Evolutionary conservation across 1,139 yeast genomes (phyloP).

Genomic region (Suhomyces chickasaworum): DNA sequence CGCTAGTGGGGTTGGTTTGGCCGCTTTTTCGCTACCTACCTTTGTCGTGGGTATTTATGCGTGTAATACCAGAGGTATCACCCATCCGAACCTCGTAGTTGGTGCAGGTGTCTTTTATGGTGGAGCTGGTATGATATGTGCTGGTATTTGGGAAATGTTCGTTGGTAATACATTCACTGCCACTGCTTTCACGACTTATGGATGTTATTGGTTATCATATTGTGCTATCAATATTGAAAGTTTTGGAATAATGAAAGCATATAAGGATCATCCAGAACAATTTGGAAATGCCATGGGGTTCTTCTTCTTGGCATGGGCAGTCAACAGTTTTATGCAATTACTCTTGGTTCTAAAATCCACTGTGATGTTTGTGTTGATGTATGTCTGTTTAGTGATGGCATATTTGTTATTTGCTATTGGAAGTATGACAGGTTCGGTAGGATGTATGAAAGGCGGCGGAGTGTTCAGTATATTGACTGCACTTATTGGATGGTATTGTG

Average conservation of each 20-base stretch:
- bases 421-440: constrained; percentile 39
- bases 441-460: constrained; percentile 27
- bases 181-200: constrained; percentile 36
- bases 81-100: constrained; percentile 49
- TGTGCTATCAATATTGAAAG: constrained; percentile 31
- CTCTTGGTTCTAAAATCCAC: constrained; percentile 48
- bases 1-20: neutral
- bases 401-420: neutral
- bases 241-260: constrained; percentile 34
- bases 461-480: constrained; percentile 20
- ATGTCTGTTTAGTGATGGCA: neutral
- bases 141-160: constrained; percentile 55
- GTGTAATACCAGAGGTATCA: neutral
- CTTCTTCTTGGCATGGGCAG: constrained; percentile 46
- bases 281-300: constrained; percentile 42
- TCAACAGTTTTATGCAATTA: constrained; percentile 44
- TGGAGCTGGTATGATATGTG: constrained; percentile 48
- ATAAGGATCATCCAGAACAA: constrained; percentile 28
- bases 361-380: constrained; percentile 36
- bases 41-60: neutral
- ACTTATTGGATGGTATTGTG: constrained; percentile 33
- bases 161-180: constrained; percentile 40
- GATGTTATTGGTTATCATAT: constrained; percentile 42
- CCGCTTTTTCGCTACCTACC: neutral
- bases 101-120: constrained; percentile 50